These are phyloP conservation scores for Xylariaceae sp. DNA, from an alignment of 2,329 filamentous ascomycete species.

Conservation along the genomic window DNA sequence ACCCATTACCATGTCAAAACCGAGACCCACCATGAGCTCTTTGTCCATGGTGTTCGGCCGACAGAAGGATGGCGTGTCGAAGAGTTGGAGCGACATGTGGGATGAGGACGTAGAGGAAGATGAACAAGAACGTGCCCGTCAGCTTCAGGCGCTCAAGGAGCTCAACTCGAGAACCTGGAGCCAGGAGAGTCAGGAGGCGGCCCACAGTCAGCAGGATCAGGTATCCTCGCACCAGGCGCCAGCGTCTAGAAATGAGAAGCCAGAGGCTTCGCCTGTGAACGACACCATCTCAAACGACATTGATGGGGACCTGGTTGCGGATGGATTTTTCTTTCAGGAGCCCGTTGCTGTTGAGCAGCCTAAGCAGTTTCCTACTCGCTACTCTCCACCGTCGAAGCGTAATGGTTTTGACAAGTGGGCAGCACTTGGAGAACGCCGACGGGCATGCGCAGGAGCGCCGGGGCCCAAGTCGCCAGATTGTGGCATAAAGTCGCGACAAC, in stretches of 20 bases:
- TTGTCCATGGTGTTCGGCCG: conserved; percentile 81
- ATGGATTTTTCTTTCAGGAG: conserved; percentile 76
- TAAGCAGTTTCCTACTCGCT: conserved; percentile 48
- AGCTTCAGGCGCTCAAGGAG: conserved; percentile 62
- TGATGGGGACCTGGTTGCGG: conserved; percentile 67
- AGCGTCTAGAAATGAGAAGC: conserved; percentile 47
- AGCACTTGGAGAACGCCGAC: conserved; percentile 80
- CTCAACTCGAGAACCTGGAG: conserved; percentile 79
- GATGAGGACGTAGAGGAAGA: conserved; percentile 86
- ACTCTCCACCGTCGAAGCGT: conserved; percentile 70
- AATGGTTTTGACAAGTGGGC: conserved; percentile 80
- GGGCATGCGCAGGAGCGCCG: conserved; percentile 61
- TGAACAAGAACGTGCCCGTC: conserved; percentile 65
- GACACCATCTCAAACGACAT: conserved; percentile 50
- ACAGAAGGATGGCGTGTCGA: conserved; percentile 79
- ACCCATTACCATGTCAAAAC: conserved; percentile 78
- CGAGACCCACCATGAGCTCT: conserved; percentile 66
- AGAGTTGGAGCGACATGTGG: conserved; percentile 99
- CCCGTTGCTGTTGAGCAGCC: conserved; percentile 46
- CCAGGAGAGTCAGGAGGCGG: conserved; percentile 64
- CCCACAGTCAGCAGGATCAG: conserved; percentile 41
- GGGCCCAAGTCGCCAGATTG: conserved; percentile 54
- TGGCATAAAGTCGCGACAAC: conserved; percentile 50
- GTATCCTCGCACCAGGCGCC: conserved; percentile 47
- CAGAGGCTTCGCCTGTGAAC: conserved; percentile 41